phyloP scores from a whole-genome alignment of 1,284 basidiomycete species.

The Sparassis latifolia region DNA sequence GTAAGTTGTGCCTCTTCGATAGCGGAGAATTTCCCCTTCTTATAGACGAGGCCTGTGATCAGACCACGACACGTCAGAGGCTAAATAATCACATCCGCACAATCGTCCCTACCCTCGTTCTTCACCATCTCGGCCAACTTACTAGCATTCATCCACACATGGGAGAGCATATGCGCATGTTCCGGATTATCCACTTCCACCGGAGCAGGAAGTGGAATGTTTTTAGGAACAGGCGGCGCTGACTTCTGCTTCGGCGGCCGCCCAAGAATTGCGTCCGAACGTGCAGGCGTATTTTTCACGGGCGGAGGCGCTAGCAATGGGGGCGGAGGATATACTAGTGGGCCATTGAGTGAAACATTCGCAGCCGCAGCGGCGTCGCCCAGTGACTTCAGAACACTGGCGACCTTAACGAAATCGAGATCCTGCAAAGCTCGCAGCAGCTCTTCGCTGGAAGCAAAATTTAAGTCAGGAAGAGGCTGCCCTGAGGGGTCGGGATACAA shows the following conservation, averaged over 20 bases:
- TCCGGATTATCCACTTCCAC: constrained; percentile 29
- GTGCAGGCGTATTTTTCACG: constrained; percentile 35
- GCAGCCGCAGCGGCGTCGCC: constrained; percentile 47
- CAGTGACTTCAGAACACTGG: constrained; percentile 54
- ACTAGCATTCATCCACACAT: constrained; percentile 65
- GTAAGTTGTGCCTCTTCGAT: constrained; percentile 64
- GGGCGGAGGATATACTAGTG: constrained; percentile 28
- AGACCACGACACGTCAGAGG: constrained; percentile 3
- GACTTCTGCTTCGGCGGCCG: constrained; percentile 31
- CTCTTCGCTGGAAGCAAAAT: constrained; percentile 62
- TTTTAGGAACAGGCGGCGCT: constrained; percentile 18
- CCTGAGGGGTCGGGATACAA: constrained; percentile 26
- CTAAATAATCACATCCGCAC: not conserved
- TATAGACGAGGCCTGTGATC: constrained; percentile 64
- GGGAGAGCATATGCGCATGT: constrained; percentile 50
- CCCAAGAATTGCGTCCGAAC: constrained; percentile 32
- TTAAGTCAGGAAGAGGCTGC: constrained; percentile 37
- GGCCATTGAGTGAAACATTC: constrained; percentile 29
- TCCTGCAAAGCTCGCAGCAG: constrained; percentile 64
- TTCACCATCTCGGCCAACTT: constrained; percentile 63
- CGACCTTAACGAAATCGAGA: constrained; percentile 64
- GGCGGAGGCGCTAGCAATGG: constrained; percentile 21
- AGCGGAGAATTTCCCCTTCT: constrained; percentile 78
- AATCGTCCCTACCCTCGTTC: constrained; percentile 46
- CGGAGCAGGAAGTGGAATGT: constrained; percentile 15